Conservation (phyloP, 352 stramenopile genomes). For the Pythium vanterpoolii region DNA sequence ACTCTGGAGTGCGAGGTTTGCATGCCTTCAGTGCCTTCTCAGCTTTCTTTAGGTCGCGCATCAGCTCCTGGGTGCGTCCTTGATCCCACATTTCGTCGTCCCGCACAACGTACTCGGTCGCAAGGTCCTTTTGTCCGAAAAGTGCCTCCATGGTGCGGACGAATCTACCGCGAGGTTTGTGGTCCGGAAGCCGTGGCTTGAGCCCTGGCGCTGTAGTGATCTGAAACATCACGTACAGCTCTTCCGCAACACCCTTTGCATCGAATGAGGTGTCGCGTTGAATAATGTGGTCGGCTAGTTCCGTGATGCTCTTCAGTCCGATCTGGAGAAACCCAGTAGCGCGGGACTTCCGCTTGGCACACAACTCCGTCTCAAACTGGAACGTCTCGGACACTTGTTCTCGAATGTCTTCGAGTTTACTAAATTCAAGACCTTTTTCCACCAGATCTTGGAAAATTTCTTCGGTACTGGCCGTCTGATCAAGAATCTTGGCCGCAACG, state of each 20-base stretch:
- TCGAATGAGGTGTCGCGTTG: conserved; percentile 32
- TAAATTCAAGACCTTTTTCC: conserved; percentile 41
- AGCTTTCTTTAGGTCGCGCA: conserved; percentile 27
- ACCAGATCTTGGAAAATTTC: conserved; percentile 48
- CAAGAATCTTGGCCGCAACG: conserved; percentile 37
- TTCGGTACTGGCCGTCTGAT: conserved; percentile 39
- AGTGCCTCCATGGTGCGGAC: conserved; percentile 16
- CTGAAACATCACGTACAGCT: conserved; percentile 49
- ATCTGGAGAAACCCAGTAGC: conserved; percentile 38
- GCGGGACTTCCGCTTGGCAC: conserved; percentile 29
- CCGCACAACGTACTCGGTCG: conserved; percentile 23
- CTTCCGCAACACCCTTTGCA: conserved; percentile 25
- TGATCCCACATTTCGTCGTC: conserved; percentile 42
- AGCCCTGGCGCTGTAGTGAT: conserved; percentile 29
- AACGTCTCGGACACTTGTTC: conserved; percentile 25
- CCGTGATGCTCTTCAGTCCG: conserved; percentile 34
- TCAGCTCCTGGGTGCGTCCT: conserved; percentile 27
- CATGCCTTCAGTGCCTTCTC: conserved; percentile 27
- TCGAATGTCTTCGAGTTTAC: conserved; percentile 38
- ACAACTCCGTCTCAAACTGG: conserved; percentile 27
- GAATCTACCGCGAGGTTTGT: conserved; percentile 1
- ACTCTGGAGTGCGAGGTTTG: conserved; percentile 18
- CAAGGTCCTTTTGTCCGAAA: conserved; percentile 25
- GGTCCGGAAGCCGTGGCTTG: conserved; percentile 13
- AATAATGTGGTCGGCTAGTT: conserved; percentile 35